Evolutionary conservation across 345 rosid genomes (phyloP), one percentile per base, ranked within the genome.

Genomic region (Eutrema japonicum): DNA sequence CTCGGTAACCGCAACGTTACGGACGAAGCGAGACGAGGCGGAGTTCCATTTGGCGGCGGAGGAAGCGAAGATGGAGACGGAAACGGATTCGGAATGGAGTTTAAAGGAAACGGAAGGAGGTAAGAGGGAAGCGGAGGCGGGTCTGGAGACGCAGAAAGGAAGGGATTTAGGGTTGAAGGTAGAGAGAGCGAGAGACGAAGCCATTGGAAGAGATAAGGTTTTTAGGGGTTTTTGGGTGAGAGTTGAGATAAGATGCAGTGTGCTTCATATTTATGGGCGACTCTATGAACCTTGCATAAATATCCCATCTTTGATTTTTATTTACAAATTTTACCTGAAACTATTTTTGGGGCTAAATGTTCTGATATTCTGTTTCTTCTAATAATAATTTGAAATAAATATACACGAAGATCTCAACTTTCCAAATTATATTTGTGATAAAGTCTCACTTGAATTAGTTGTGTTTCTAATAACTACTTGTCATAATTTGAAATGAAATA

Each of bases 101-200:
- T 78, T 84, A 67, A 80, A 79, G 26, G 82, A 79, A 46, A 83
- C 29, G 66, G 85, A 73, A 36, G 68, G 70, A 63, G 84, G 71
- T 64, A 76, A 32, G 59, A 83, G 50, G 18, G 83, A 81, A 12
- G 78, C 32, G 1, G 83, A 72, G 66, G 78, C 43, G 35, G 89
- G 81, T 57, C 70, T 84, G 0, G 84, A 59, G 77, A 73, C 63
- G 79, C 62, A 60, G 55, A 79, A 63, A 43, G 84, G 79, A 41
- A 83, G 71, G 74, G 86, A 56, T 45, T 81, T 84, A 53, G 88
- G 84, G 66, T 82, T 81, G 62, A 89, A 79, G 48, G 87, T 70
- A 8, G 91, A 90, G 54, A 89, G 89, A 35, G 84, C 67, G 0
- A 87, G 89, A 7, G 93, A 87, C 2, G 93, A 81, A 67, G 95